phyloP scores from a whole-genome alignment of 2,329 filamentous ascomycete genomes.

The Orbilia ellipsospora region DNA sequence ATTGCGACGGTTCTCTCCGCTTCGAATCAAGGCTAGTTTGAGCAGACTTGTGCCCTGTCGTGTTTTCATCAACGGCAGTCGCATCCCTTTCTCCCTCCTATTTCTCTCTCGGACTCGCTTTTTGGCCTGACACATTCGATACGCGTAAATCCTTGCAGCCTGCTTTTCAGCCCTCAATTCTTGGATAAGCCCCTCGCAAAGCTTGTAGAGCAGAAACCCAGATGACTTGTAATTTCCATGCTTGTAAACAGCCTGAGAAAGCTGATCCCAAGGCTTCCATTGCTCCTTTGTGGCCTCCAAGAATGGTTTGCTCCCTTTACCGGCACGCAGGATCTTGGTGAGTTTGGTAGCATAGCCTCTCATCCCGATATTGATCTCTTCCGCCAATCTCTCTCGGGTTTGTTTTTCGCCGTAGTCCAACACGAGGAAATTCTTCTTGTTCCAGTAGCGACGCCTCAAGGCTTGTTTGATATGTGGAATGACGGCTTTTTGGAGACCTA shows the following conservation, averaged over 20 bases:
- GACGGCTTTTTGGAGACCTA: conserved; percentile 23
- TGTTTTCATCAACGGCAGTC: background rate
- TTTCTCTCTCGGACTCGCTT: background rate
- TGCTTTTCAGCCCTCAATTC: conserved; percentile 19
- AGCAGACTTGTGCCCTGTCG: too few species aligned
- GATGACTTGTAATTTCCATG: conserved; percentile 23
- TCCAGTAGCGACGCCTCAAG: conserved; percentile 11
- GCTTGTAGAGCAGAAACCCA: conserved; percentile 41
- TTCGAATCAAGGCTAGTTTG: too few species aligned
- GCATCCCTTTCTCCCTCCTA: background rate
- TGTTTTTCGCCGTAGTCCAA: conserved; percentile 22
- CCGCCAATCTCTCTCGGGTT: conserved; percentile 6
- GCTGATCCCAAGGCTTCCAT: conserved; percentile 24
- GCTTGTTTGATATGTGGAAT: conserved; percentile 9
- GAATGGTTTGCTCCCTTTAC: background rate
- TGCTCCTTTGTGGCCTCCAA: conserved; percentile 5
- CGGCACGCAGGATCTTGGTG: background rate
- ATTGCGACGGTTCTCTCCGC: too few species aligned
- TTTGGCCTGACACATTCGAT: background rate
- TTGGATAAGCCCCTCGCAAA: conserved; percentile 28
- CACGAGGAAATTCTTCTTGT: background rate
- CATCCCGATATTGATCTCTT: conserved; percentile 42
- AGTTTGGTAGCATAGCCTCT: conserved; percentile 23
- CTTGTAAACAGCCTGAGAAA: conserved; percentile 33
- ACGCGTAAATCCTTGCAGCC: background rate